Evolutionary conservation across 2,329 filamentous ascomycete species (phyloP).

Genomic region (Fusarium xylarioides): DNA sequence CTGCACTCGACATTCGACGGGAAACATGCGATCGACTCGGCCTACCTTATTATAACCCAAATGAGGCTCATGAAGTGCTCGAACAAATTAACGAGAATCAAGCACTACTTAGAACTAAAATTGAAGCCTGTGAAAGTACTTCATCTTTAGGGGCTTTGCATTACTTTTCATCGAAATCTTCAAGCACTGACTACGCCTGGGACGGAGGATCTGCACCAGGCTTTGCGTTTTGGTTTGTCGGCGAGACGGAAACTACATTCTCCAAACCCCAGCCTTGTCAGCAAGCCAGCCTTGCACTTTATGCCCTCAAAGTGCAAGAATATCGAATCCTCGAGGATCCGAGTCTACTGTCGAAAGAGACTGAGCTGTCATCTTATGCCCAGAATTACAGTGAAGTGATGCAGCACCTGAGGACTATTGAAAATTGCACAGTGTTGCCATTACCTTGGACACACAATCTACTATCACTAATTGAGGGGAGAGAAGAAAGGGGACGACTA

Average conservation of each 20-base stretch:
- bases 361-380: background rate
- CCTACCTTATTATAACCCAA: accelerated
- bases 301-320: background rate
- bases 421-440: accelerated
- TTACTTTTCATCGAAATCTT: background rate
- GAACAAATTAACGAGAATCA: accelerated
- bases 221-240: accelerated
- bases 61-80: accelerated
- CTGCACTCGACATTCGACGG: accelerated
- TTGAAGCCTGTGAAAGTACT: background rate
- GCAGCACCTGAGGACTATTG: accelerated
- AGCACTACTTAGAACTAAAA: accelerated
- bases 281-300: background rate
- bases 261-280: accelerated
- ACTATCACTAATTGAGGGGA: background rate
- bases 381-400: background rate
- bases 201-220: too few relatives aligned
- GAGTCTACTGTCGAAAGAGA: accelerated
- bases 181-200: background rate
- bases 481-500: accelerated
- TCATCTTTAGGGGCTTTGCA: background rate
- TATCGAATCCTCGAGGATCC: accelerated
- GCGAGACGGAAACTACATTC: background rate
- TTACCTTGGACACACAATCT: background rate
- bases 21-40: accelerated